phyloP scores from a whole-genome alignment of 768 basidiomycete genomes.

The Suillus discolor region DNA sequence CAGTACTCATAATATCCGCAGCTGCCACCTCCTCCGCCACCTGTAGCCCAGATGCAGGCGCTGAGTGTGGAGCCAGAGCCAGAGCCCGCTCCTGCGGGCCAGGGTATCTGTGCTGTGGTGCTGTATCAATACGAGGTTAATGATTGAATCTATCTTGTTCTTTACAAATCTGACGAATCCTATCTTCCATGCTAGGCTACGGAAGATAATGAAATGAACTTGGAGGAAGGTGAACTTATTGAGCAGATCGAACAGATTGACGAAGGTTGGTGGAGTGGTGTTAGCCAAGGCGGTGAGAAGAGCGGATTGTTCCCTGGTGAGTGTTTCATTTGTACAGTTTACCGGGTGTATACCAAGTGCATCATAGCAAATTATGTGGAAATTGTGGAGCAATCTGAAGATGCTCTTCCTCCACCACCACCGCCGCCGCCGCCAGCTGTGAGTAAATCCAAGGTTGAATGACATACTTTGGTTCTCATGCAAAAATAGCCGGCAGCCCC shows the following conservation, averaged over 20 bases:
- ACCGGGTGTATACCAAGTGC: neutral
- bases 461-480: neutral
- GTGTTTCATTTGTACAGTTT: neutral
- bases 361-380: slow-evolving; percentile 84
- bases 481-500: slow-evolving; percentile 30
- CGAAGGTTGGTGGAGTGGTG: slow-evolving; percentile 92
- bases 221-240: slow-evolving; percentile 81
- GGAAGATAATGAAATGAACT: slow-evolving; percentile 84
- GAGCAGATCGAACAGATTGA: slow-evolving; percentile 83
- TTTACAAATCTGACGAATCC: neutral
- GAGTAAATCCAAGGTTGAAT: slow-evolving; percentile 32
- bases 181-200: slow-evolving; percentile 48
- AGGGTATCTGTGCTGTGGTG: slow-evolving; percentile 73
- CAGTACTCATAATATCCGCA: slow-evolving; percentile 19
- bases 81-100: slow-evolving; percentile 33
- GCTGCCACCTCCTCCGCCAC: slow-evolving; percentile 45
- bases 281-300: slow-evolving; percentile 63
- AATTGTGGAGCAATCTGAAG: slow-evolving; percentile 54
- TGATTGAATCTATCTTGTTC: neutral
- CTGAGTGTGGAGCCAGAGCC: slow-evolving; percentile 34
- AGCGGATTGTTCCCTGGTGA: slow-evolving; percentile 84
- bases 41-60: slow-evolving; percentile 35
- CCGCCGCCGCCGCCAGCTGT: slow-evolving; percentile 50
- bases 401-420: slow-evolving; percentile 54
- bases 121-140: slow-evolving; percentile 76